Percentiles rank a stretch among this genome's conserved stretches.
Conservation (phyloP, 2,329 filamentous ascomycete genomes). For the Aspergillus awamori region DNA sequence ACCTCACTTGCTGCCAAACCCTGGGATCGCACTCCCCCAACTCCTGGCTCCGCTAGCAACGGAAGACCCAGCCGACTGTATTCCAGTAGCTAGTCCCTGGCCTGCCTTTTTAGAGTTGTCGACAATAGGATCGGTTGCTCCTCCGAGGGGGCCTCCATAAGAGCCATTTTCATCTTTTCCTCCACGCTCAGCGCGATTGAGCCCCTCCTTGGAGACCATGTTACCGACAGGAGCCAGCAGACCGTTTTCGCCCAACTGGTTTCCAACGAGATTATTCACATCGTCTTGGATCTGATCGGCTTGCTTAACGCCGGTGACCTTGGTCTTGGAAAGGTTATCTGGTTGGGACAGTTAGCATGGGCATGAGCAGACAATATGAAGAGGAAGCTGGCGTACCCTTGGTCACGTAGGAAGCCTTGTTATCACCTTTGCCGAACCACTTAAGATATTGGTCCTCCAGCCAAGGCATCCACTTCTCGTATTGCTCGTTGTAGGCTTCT, state of each 20-base stretch:
- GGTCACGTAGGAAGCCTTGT: slow-evolving; percentile 58
- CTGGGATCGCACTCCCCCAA: slow-evolving; percentile 5
- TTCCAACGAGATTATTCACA: slow-evolving; percentile 52
- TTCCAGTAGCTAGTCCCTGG: slow-evolving; percentile 11
- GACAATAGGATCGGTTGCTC: slow-evolving; percentile 18
- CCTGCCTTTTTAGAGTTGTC: slow-evolving; percentile 15
- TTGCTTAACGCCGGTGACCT: slow-evolving; percentile 54
- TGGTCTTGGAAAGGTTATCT: slow-evolving; percentile 57
- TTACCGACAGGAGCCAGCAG: slow-evolving; percentile 55
- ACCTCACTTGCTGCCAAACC: background rate
- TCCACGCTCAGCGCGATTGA: slow-evolving; percentile 56
- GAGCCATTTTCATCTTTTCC: slow-evolving; percentile 58
- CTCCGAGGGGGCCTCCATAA: slow-evolving; percentile 30
- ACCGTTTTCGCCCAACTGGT: slow-evolving; percentile 56
- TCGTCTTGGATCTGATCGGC: slow-evolving; percentile 57
- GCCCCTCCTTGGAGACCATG: slow-evolving; percentile 53
- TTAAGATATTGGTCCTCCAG: slow-evolving; percentile 58
- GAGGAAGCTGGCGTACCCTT: slow-evolving; percentile 46
- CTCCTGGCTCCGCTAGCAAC: slow-evolving; percentile 16
- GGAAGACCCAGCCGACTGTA: slow-evolving; percentile 17
- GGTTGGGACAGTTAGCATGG: background rate
- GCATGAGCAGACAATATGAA: background rate
- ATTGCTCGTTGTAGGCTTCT: slow-evolving; percentile 55
- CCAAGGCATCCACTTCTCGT: slow-evolving; percentile 61
- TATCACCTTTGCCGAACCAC: slow-evolving; percentile 59